Conservation (phyloP, 2,329 filamentous ascomycete species). For the Paecilomyces formosus region DNA sequence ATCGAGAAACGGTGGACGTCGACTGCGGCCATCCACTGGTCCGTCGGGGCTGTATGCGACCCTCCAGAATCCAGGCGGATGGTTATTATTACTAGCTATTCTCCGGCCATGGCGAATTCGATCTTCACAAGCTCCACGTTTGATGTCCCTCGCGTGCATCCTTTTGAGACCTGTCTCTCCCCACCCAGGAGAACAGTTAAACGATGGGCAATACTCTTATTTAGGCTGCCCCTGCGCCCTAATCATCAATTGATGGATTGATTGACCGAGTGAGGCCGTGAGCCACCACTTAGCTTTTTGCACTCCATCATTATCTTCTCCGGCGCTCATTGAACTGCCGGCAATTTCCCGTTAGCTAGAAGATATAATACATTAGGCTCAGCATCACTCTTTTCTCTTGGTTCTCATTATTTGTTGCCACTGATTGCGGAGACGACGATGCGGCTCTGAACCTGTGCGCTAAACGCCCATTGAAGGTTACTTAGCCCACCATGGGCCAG, state of each 20-base stretch:
- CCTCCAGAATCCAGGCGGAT: neutral
- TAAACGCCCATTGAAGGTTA: neutral
- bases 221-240: neutral
- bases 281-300: no score
- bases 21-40: neutral
- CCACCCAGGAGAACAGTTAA: neutral
- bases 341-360: neutral
- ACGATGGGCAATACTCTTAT: neutral
- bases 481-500: neutral
- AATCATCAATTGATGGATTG: neutral
- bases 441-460: slow-evolving; percentile 6
- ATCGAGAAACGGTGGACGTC: neutral
- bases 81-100: neutral
- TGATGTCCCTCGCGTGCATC: neutral
- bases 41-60: neutral
- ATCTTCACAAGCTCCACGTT: neutral
- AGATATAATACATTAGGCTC: neutral
- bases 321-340: neutral
- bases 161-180: neutral
- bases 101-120: neutral
- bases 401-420: neutral
- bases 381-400: neutral
- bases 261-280: neutral
- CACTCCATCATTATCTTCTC: neutral
- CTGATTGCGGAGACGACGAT: neutral